These are phyloP conservation scores for Oenanthe sinensis DNA, from an alignment of 129 eudicot genomes.

Conservation along the genomic window DNA sequence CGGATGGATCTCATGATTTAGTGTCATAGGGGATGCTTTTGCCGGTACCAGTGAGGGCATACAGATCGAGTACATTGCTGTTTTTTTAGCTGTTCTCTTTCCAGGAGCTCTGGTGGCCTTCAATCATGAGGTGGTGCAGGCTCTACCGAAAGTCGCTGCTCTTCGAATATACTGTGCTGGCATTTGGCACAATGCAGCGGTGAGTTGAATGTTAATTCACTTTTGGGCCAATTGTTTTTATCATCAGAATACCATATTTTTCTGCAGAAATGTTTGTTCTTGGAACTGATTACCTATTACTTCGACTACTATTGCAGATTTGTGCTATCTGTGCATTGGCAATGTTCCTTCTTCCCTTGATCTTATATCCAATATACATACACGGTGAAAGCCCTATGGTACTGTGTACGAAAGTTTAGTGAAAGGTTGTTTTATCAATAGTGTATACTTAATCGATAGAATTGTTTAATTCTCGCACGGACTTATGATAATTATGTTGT, in stretches of 20 bases:
- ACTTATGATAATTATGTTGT: conserved; percentile 7
- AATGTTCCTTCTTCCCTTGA: conserved; percentile 57
- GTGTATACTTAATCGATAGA: neutral
- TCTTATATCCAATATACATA: conserved; percentile 60
- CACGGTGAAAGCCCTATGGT: conserved; percentile 86
- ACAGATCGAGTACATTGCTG: conserved; percentile 80
- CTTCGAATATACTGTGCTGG: conserved; percentile 97
- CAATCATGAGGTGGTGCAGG: conserved; percentile 51
- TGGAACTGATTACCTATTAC: conserved; percentile 15
- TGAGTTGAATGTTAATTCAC: conserved; percentile 24
- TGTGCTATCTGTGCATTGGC: conserved; percentile 68
- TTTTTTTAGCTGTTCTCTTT: conserved; percentile 75
- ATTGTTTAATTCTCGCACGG: neutral
- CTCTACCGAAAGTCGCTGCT: conserved; percentile 46
- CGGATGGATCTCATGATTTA: conserved; percentile 31
- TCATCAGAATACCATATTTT: neutral
- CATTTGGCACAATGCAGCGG: conserved; percentile 93
- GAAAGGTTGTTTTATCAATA: neutral
- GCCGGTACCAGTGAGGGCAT: conserved; percentile 90
- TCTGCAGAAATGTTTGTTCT: neutral
- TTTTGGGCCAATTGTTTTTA: neutral
- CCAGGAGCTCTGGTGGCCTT: conserved; percentile 96
- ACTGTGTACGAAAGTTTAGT: conserved; percentile 9
- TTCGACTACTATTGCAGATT: conserved; percentile 33
- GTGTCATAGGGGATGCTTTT: conserved; percentile 34